Evolutionary conservation across 2,329 filamentous ascomycete genomes (phyloP).

Genomic region (Aspergillus jensenii): DNA sequence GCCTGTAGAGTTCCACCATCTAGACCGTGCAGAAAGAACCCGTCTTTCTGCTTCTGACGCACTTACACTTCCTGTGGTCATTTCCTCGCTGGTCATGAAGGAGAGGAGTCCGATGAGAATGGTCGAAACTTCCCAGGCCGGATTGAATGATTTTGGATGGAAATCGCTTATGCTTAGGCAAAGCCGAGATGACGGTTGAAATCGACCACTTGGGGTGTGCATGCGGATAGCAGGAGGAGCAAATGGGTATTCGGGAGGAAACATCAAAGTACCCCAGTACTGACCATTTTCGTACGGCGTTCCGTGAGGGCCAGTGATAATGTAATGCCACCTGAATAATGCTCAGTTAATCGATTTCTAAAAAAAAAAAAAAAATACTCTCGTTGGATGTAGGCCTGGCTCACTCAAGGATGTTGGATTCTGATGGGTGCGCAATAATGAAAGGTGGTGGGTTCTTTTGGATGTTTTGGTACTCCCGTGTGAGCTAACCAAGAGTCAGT

Average conservation of each 20-base stretch:
- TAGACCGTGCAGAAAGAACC: constrained; percentile 71
- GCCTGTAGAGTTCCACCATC: constrained; percentile 97
- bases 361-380: background rate
- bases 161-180: constrained; percentile 97
- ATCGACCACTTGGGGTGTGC: constrained; percentile 95
- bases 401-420: constrained; percentile 86
- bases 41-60: constrained; percentile 75
- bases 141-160: constrained; percentile 97
- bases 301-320: constrained; percentile 88
- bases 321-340: constrained; percentile 76
- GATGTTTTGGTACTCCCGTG: constrained; percentile 65
- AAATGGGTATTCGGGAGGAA: constrained; percentile 95
- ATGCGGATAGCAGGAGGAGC: constrained; percentile 96
- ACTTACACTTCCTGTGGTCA: constrained; percentile 89
- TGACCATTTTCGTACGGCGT: constrained; percentile 94
- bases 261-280: constrained; percentile 96
- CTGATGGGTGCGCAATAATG: constrained; percentile 85
- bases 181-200: constrained; percentile 86
- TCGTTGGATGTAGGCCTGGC: constrained; percentile 25
- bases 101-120: constrained; percentile 91
- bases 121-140: constrained; percentile 95
- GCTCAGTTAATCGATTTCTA: constrained; percentile 16
- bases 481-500: constrained; percentile 46
- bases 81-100: constrained; percentile 99
- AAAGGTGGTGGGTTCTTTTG: constrained; percentile 80